Evolutionary conservation across 495 filamentous ascomycete genomes (phyloP), one percentile per base, ranked within the genome.

Genomic region (Xylaria curta): DNA sequence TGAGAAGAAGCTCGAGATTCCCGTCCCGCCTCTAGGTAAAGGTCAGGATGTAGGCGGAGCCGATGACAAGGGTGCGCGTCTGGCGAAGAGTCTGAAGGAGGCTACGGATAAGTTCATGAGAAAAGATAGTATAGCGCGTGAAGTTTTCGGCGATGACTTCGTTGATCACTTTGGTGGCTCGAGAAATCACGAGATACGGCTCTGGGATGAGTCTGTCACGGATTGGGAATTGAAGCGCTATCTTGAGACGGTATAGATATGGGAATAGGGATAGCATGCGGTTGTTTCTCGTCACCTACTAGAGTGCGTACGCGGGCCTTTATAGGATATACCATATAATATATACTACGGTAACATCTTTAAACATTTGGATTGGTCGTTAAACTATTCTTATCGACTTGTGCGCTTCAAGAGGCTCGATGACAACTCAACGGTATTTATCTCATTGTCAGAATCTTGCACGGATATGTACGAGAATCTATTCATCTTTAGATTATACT

Each of bases 151-250:
- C 0, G 90, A 98, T 80, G 92, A 91, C 12, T 99, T 99, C 81
- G 95, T 99, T 9, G 94, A 98, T 4, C 97, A 99, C 78, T 99
- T 89, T 85, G 93, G 91, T 4, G 96, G 96, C 9, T 97, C 96
- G 28, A 89, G 96, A 70, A 92, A 95, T 76, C 95, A 99, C 81
- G 96, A 99, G 81, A 86, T 94, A 74, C 84, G 90, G 71, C 81
- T 97, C 21, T 99, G 94, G 94, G 94, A 99, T 78, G 95, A 98
- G 79, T 93, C 94, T 1, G 94, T 97, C 9, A 97, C 94, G 31
- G 95, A 97, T 80, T 98, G 94, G 94, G 89, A 92, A 76, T 80
- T 94, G 61, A 89, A 82, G 78, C 79, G 92, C 66, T 94, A 94
- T 76, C 91, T 94, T 58, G 92, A 94, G 80, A 92, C 87, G 4